Base-by-base conservation (phyloP, 148 eudicot species). In the Heliosperma pusillum region DNA sequence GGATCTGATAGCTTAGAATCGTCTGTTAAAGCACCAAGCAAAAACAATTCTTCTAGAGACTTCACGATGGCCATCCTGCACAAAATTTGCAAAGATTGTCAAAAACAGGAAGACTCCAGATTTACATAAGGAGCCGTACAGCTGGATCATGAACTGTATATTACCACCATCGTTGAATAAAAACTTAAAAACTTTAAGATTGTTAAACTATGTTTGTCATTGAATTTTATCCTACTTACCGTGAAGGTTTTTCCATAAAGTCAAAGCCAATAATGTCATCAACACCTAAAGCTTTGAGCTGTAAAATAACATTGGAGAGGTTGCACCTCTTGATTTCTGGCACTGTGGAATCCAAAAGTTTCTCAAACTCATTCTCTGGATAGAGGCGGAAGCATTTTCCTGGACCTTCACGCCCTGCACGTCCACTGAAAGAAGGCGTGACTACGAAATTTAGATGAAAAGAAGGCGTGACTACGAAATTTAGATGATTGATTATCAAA, bases 341-440 rank as follows among this genome's bases (percentile, higher is more conserved):
- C 36, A 87, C 83, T 45, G 98, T 90, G 66, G 97, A 92, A 80
- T 92, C 92, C 17, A 75, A 78, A 76, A 95, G 91, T 78, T 83
- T 88, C 81, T 85, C 96, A 82, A 90, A 92, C 82, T 82, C 87
- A 68, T 72, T 75, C 79, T 95, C 98, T 47, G 93, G 93, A 76
- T 95, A 95, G 45, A 95, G 92, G 61, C 98, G 93, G 74, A 90
- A 95, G 85, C 97, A 95, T 77, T 92, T 95, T 45, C 97, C 98
- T 74, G 97, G 92, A 80, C 91, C 96, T 81, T 92, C 98, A 79
- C 98, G 97, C 61, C 98, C 98, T 76, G 98, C 98, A 84, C 98
- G 97, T 58, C 97, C 98, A 84, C 98, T 91, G 85, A 56, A 74
- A 77, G 50, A 53, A 76, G 63, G 45, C 70, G 50, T 30, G 77